Conservation (phyloP, 768 basidiomycete species). For the Pleurotus tuoliensis region DNA sequence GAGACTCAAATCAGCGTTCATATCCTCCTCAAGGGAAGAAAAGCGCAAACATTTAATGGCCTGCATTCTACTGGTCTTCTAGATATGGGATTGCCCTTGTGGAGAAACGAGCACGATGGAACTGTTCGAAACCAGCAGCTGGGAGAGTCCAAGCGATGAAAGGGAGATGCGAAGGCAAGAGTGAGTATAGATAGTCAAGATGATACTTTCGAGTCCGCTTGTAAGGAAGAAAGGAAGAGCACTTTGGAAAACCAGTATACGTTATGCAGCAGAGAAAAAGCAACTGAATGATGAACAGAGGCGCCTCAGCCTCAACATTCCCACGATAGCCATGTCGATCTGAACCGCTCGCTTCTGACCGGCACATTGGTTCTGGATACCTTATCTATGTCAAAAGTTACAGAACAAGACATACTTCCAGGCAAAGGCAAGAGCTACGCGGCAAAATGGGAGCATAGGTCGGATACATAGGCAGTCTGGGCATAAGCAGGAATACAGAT, state of each 20-base stretch:
- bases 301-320: slow-evolving; percentile 5
- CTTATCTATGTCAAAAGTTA: slow-evolving; percentile 3
- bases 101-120: background rate
- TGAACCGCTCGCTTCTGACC: background rate
- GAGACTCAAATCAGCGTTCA: slow-evolving; percentile 27
- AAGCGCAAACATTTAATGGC: slow-evolving; percentile 81
- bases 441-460: background rate
- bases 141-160: background rate
- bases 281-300: slow-evolving; percentile 3
- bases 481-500: background rate
- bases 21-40: slow-evolving; percentile 11
- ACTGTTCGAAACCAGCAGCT: slow-evolving; percentile 1
- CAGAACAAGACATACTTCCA: background rate
- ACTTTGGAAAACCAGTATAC: slow-evolving; percentile 3
- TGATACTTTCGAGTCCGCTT: background rate
- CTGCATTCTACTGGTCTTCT: slow-evolving; percentile 55
- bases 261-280: slow-evolving; percentile 2
- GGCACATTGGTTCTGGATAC: background rate
- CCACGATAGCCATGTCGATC: slow-evolving; percentile 7
- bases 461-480: background rate
- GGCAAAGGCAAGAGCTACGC: background rate
- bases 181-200: background rate
- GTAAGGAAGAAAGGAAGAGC: background rate
- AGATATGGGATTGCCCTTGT: slow-evolving; percentile 3
- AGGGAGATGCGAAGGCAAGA: background rate